These are phyloP conservation scores for Azolla pinnata DNA, from an alignment of 75 land plant genomes.

Conservation along the genomic window DNA sequence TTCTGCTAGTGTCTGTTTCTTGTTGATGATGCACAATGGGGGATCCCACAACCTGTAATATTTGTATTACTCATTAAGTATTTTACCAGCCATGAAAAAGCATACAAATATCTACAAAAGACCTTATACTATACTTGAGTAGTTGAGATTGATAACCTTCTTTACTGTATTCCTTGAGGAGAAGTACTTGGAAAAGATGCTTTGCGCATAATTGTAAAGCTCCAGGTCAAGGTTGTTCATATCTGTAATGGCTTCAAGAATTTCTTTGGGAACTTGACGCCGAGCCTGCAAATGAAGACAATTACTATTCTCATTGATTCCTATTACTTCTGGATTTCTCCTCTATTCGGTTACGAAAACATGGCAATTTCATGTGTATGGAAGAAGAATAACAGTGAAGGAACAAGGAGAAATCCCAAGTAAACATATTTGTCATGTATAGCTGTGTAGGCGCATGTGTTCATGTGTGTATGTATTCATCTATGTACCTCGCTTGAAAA, in stretches of 20 bases:
- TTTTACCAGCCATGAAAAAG: not conserved
- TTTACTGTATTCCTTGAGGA: not conserved
- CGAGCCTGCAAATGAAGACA: constrained; percentile 28
- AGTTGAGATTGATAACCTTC: not conserved
- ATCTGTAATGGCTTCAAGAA: constrained; percentile 42
- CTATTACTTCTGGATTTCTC: too few species aligned
- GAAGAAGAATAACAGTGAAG: not conserved
- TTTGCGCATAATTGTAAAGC: constrained; percentile 63
- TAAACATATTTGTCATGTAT: not conserved
- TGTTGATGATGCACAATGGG: not conserved
- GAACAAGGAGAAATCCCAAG: not conserved
- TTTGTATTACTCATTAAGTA: not conserved
- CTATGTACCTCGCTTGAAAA: constrained; percentile 85
- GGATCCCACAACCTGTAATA: not conserved
- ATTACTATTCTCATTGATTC: not conserved
- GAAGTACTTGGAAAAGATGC: constrained; percentile 22
- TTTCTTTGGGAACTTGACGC: constrained; percentile 34
- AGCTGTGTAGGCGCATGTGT: not conserved
- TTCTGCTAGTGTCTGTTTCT: constrained; percentile 1
- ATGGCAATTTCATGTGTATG: not conserved
- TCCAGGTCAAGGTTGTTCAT: constrained; percentile 75
- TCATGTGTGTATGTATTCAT: not conserved
- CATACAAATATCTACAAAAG: not conserved
- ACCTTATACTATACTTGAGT: not conserved
- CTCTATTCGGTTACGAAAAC: not conserved